phyloP scores from a whole-genome alignment of 306 rosid genomes.

The Carpinus fangiana region DNA sequence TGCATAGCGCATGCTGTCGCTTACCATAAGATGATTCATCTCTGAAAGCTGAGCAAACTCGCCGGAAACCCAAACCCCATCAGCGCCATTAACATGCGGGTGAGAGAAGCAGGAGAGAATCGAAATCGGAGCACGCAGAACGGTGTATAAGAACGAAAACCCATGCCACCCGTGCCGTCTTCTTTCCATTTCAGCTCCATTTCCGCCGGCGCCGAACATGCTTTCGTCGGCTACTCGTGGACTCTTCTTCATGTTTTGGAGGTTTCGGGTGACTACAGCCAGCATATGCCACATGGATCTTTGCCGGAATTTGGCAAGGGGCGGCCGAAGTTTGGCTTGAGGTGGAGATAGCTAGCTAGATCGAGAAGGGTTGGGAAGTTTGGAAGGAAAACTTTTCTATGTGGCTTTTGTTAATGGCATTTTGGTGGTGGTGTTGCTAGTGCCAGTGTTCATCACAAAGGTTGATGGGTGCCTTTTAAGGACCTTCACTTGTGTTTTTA shows the following conservation, averaged over 20 bases:
- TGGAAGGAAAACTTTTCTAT: slow-evolving; percentile 25
- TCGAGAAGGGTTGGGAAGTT: background rate
- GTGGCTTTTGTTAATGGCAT: slow-evolving; percentile 47
- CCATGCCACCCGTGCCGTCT: slow-evolving; percentile 51
- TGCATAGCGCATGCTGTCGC: slow-evolving; percentile 96
- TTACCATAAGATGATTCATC: slow-evolving; percentile 89
- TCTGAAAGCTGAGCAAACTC: slow-evolving; percentile 70
- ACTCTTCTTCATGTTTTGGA: slow-evolving; percentile 57
- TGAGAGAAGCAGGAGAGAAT: slow-evolving; percentile 73
- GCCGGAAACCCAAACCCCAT: slow-evolving; percentile 69
- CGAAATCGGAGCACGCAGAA: slow-evolving; percentile 67
- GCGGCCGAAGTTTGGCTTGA: background rate
- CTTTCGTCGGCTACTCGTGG: slow-evolving; percentile 88
- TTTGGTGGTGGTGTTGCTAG: slow-evolving; percentile 49
- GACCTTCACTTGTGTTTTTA: slow-evolving; percentile 24
- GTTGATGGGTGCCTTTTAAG: slow-evolving; percentile 46
- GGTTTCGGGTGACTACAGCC: slow-evolving; percentile 45
- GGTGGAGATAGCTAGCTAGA: background rate
- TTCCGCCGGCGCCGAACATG: slow-evolving; percentile 50
- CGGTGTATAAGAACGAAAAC: slow-evolving; percentile 43
- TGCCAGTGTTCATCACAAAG: slow-evolving; percentile 74
- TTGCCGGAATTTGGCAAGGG: background rate
- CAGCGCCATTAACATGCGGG: slow-evolving; percentile 59
- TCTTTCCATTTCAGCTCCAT: slow-evolving; percentile 35
- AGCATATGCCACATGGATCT: slow-evolving; percentile 22